phyloP scores from a whole-genome alignment of 371 early-diverging fungal species.

The Mortierella sp. region DNA sequence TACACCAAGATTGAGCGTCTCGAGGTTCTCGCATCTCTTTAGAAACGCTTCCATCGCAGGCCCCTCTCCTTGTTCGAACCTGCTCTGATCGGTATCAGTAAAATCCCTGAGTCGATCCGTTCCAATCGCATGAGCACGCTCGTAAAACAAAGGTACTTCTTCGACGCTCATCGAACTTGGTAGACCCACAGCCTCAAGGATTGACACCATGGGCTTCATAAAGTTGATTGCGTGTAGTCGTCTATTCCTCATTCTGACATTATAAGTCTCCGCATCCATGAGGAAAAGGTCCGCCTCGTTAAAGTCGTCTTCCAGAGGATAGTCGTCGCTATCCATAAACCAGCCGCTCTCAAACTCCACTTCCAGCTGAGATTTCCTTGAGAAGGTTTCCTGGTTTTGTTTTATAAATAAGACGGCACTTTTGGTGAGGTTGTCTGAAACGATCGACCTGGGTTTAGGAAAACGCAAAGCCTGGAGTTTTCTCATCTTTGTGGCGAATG shows the following conservation, averaged over 20 bases:
- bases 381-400: slow-evolving; percentile 6
- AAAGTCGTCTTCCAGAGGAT: neutral
- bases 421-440: neutral
- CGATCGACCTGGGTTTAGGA: neutral
- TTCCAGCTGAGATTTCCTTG: slow-evolving; percentile 8
- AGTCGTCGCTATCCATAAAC: neutral
- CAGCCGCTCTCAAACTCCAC: slow-evolving; percentile 7
- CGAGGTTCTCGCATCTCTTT: neutral
- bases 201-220: slow-evolving; percentile 4
- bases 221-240: neutral
- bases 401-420: slow-evolving; percentile 1
- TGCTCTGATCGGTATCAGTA: neutral
- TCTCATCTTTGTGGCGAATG: slow-evolving; percentile 1
- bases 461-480: neutral
- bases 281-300: neutral
- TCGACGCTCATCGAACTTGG: neutral
- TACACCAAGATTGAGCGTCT: neutral
- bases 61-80: slow-evolving; percentile 13
- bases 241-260: neutral
- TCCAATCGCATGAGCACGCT: neutral
- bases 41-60: slow-evolving; percentile 13
- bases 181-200: slow-evolving; percentile 8
- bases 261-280: neutral
- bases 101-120: neutral
- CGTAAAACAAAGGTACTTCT: slow-evolving; percentile 8